phyloP scores from a whole-genome alignment of 148 eudicot species.

The Silene uniflora region DNA sequence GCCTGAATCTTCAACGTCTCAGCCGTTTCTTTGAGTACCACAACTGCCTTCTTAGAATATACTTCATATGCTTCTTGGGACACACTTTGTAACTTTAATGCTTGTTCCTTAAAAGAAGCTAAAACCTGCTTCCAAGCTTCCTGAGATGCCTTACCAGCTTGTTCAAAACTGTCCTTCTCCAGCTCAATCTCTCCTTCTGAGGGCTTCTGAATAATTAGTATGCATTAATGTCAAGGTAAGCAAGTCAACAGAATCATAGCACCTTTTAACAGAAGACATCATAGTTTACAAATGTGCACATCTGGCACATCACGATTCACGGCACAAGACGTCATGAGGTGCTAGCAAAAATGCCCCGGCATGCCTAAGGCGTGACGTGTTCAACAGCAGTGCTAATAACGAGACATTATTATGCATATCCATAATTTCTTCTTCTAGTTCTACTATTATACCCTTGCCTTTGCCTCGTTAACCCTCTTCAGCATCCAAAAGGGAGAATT shows the following conservation, averaged over 20 bases:
- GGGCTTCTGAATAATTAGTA: conserved; percentile 35
- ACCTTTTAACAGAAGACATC: not conserved
- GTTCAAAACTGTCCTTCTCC: conserved; percentile 42
- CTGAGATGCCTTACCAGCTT: conserved; percentile 51
- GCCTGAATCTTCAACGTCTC: conserved; percentile 75
- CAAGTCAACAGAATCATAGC: conserved; percentile 25
- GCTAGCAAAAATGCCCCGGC: not conserved
- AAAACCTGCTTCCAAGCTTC: conserved; percentile 77
- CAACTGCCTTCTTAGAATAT: conserved; percentile 66
- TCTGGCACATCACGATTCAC: not conserved
- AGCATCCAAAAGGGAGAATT: not conserved
- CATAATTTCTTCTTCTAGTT: not conserved
- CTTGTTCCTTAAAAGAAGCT: conserved; percentile 75
- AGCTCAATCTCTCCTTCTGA: conserved; percentile 45
- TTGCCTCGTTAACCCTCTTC: not conserved
- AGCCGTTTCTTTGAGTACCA: conserved; percentile 63
- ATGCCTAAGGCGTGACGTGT: not conserved
- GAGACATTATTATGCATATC: not conserved
- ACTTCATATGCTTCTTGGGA: conserved; percentile 90
- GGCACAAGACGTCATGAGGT: not conserved
- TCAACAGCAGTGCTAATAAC: not conserved
- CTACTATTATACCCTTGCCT: not conserved
- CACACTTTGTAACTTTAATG: conserved; percentile 62
- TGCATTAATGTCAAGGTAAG: conserved; percentile 34
- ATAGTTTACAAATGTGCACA: not conserved